Evolutionary conservation across 169 alveolate species (phyloP).

Genomic region (Cryptosporidium tyzzeri): DNA sequence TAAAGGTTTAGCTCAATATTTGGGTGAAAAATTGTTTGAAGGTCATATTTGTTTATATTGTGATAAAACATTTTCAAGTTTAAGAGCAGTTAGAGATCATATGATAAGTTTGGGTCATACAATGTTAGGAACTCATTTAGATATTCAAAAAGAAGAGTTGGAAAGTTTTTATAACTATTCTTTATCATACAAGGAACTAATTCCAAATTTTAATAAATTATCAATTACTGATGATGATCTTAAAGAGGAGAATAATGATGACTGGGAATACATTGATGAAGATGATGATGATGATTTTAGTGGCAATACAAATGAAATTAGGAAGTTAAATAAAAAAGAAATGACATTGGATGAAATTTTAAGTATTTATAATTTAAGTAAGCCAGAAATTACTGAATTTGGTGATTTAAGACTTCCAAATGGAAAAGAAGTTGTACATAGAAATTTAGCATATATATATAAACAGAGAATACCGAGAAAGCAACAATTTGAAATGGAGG

Average conservation of each 20-base stretch:
- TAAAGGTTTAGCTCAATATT: slow-evolving; percentile 78
- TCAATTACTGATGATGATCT: neutral
- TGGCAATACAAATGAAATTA: too few species aligned
- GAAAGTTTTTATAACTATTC: slow-evolving; percentile 49
- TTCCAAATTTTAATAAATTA: slow-evolving; percentile 41
- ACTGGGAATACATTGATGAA: slow-evolving; percentile 83
- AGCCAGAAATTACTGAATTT: slow-evolving; percentile 81
- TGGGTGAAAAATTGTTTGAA: slow-evolving; percentile 80
- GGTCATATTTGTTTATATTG: slow-evolving; percentile 82
- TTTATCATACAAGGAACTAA: slow-evolving; percentile 50
- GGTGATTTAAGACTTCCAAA: slow-evolving; percentile 87
- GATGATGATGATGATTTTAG: slow-evolving; percentile 29
- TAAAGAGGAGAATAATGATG: slow-evolving; percentile 78
- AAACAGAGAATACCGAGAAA: slow-evolving; percentile 78
- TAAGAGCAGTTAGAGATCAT: slow-evolving; percentile 82
- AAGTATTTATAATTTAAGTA: slow-evolving; percentile 62
- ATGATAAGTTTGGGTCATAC: slow-evolving; percentile 83
- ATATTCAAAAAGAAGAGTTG: slow-evolving; percentile 58
- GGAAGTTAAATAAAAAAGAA: neutral
- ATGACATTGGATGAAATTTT: slow-evolving; percentile 32
- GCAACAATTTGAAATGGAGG: neutral
- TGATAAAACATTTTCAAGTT: slow-evolving; percentile 76
- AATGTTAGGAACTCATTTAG: slow-evolving; percentile 68
- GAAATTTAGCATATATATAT: slow-evolving; percentile 86
- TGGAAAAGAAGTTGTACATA: slow-evolving; percentile 88